Conservation (phyloP, 768 basidiomycete genomes). For the Tylopilus plumbeoviolaceoides region DNA sequence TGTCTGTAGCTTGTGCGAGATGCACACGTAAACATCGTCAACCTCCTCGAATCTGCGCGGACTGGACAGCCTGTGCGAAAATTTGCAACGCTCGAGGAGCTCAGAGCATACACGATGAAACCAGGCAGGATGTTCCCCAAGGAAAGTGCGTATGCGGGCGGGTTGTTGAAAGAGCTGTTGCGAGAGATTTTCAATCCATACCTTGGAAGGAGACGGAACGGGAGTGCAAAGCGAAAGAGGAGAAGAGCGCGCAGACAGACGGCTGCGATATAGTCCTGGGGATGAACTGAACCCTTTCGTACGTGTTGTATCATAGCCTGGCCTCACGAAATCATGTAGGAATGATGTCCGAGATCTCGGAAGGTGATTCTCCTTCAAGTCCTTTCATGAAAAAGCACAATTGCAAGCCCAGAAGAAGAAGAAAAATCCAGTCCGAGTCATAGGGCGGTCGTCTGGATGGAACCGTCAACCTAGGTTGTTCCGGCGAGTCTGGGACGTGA, state of each 20-base stretch:
- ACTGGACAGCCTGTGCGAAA: slow-evolving; percentile 15
- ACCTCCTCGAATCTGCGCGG: slow-evolving; percentile 24
- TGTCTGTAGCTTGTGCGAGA: slow-evolving; percentile 19
- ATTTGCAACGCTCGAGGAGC: slow-evolving; percentile 24
- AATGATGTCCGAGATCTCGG: too few species aligned
- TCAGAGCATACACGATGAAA: slow-evolving; percentile 24
- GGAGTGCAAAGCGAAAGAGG: slow-evolving; percentile 15
- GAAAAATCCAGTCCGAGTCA: too few species aligned
- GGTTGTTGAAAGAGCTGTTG: slow-evolving; percentile 29
- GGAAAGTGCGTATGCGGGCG: slow-evolving; percentile 24
- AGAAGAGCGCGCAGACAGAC: slow-evolving; percentile 13
- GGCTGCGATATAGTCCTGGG: not conserved
- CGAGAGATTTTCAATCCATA: slow-evolving; percentile 24
- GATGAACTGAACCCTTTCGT: not conserved
- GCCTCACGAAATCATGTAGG: too few species aligned
- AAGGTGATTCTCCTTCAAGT: too few species aligned
- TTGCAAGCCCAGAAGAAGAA: too few species aligned
- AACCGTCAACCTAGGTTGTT: too few species aligned
- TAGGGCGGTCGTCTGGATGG: too few species aligned
- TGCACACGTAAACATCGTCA: slow-evolving; percentile 33
- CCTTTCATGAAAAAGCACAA: too few species aligned
- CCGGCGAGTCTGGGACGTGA: too few species aligned
- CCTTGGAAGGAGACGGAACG: slow-evolving; percentile 16
- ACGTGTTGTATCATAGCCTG: not conserved
- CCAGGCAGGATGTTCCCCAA: slow-evolving; percentile 27